Percentiles rank a stretch among this genome's conserved stretches.
phyloP scores from a whole-genome alignment of 768 basidiomycete species.

The Cyathus striatus region DNA sequence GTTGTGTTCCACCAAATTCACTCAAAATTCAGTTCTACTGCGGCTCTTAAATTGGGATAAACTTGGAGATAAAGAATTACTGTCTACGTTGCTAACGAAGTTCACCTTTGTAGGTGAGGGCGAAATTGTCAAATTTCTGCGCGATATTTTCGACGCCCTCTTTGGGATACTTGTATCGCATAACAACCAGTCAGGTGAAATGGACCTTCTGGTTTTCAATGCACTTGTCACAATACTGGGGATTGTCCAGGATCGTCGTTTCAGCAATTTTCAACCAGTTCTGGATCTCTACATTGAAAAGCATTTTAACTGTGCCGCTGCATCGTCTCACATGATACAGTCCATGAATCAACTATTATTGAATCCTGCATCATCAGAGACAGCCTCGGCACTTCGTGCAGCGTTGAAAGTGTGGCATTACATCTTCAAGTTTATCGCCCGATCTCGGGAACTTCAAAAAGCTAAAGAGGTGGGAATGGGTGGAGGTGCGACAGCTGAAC shows the following conservation, averaged over 20 bases:
- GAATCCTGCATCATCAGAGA: conserved; percentile 66
- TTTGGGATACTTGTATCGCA: conserved; percentile 82
- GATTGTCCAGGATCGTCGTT: conserved; percentile 89
- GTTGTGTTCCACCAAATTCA: conserved; percentile 87
- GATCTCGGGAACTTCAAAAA: conserved; percentile 87
- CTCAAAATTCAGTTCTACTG: conserved; percentile 83
- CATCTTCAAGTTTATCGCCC: conserved; percentile 90
- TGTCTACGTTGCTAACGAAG: conserved; percentile 70
- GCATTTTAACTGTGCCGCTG: conserved; percentile 79
- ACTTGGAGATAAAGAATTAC: conserved; percentile 54
- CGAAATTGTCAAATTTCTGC: conserved; percentile 90
- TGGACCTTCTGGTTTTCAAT: conserved; percentile 86
- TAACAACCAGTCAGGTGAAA: conserved; percentile 68
- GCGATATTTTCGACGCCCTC: conserved; percentile 88
- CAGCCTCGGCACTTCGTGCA: conserved; percentile 75
- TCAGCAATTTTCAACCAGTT: conserved; percentile 92
- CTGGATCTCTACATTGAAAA: conserved; percentile 90
- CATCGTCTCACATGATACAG: conserved; percentile 79
- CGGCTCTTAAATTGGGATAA: conserved; percentile 80
- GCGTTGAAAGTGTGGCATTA: conserved; percentile 97
- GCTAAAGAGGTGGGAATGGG: conserved; percentile 74
- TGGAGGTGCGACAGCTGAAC: conserved; percentile 78
- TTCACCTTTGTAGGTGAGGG: conserved; percentile 93
- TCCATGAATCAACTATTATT: conserved; percentile 82
- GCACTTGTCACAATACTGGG: conserved; percentile 88